phyloP scores from a whole-genome alignment of 306 rosid species.

The Castanea mollissima region DNA sequence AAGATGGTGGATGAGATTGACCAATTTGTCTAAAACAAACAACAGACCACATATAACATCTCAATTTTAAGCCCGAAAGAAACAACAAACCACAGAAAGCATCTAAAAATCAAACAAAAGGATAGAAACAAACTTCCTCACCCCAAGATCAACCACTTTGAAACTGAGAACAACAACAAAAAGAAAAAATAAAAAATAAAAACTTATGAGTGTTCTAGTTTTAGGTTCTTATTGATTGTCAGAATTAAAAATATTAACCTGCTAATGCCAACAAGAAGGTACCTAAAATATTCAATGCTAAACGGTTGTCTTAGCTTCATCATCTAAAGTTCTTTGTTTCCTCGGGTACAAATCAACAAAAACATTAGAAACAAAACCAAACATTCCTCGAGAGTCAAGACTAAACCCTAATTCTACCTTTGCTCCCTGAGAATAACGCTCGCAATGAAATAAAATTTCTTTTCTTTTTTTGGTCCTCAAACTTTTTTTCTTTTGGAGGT shows the following conservation, averaged over 20 bases:
- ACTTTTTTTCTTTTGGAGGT: too few relatives aligned
- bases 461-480: neutral
- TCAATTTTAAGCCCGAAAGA: neutral
- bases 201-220: neutral
- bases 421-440: neutral
- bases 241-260: neutral
- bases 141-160: neutral
- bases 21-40: slow-evolving; percentile 45
- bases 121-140: neutral
- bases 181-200: neutral
- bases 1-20: slow-evolving; percentile 42
- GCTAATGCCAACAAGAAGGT: neutral
- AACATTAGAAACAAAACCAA: neutral
- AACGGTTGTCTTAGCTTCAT: neutral
- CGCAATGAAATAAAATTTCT: neutral
- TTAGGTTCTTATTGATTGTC: neutral
- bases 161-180: neutral
- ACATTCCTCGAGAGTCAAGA: neutral
- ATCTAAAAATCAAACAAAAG: neutral
- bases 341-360: neutral
- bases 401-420: neutral
- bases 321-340: neutral
- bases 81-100: neutral
- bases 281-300: neutral
- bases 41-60: slow-evolving; percentile 11